A percentile compares a stretch with the other conserved stretches of the same genome.
phyloP scores from a whole-genome alignment of 495 filamentous ascomycete genomes.

The Penicillium paradoxum region DNA sequence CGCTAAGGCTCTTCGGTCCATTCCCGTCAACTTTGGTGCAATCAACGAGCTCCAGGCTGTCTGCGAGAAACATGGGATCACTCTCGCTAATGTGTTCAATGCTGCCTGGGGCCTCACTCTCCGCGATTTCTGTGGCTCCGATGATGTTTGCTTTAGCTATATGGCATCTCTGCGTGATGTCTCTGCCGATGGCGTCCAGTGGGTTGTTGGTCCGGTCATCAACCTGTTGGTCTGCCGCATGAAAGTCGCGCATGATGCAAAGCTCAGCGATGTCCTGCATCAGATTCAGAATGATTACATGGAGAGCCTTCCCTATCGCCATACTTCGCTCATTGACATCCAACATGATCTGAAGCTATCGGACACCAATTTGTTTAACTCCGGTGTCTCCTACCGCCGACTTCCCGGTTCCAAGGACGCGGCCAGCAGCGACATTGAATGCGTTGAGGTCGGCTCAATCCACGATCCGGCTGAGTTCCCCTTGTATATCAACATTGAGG shows the following conservation, averaged over 20 bases:
- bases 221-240: constrained; percentile 51
- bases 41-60: constrained; percentile 31
- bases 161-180: constrained; percentile 49
- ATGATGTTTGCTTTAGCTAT: constrained; percentile 53
- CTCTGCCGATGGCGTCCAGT: constrained; percentile 39
- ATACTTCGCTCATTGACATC: constrained; percentile 50
- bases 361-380: constrained; percentile 38
- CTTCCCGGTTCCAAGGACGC: constrained; percentile 24
- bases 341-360: constrained; percentile 44
- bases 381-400: constrained; percentile 42
- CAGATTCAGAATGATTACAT: constrained; percentile 49
- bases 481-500: constrained; percentile 52
- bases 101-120: constrained; percentile 51
- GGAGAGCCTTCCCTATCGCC: constrained; percentile 42
- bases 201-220: constrained; percentile 49
- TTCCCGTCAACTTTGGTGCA: constrained; percentile 30
- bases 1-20: constrained; percentile 26
- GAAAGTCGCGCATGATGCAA: constrained; percentile 23
- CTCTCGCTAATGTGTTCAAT: constrained; percentile 49
- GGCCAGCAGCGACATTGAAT: constrained; percentile 29
- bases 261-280: constrained; percentile 29
- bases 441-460: constrained; percentile 36
- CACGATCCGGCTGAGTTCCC: constrained; percentile 55
- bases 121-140: constrained; percentile 42
- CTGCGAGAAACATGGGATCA: constrained; percentile 46